Evolutionary conservation across 345 rosid genomes (phyloP), one percentile per base, ranked within the genome.

Genomic region (Clarkia xantiana): DNA sequence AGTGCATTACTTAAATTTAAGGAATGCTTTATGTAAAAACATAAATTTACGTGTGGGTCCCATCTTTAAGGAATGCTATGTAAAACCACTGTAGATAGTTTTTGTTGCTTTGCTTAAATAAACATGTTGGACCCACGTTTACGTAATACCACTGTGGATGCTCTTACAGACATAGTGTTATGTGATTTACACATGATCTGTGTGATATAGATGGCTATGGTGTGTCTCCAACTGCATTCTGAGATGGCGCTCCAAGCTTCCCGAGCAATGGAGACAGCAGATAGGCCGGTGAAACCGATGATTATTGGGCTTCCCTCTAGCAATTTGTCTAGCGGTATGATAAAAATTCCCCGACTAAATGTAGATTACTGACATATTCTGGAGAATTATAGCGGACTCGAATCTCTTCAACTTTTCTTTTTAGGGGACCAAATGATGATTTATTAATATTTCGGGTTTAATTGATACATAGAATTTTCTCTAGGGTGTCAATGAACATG

Each of bases 201-300:
- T n/a, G n/a, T n/a, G n/a, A n/a, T n/a, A n/a, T 54, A 90, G 97
- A 72, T 90, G 94, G 95, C 95, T 45, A 70, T 90, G 79, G 51
- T 86, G 25, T 86, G 97, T 66, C 94, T 90, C 62, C 94, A 74
- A 56, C 75, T 81, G 49, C 95, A 90, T 39, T 73, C 94, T 1
- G 88, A 86, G 75, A 77, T 90, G 90, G 97, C 91, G 49, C 84
- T 83, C 38, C 86, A 77, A 77, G 83, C 91, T 66, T 86, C 95
- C 18, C 80, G 97, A 61, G 84, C 86, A 11, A 46, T 90, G 34
- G 94, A 86, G 67, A 56, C 76, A 1, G 56, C 57, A n/a, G 73
- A 62, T 59, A 70, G 44, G 47, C 53, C 76, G 20, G 36, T 65
- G 29, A 61, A 62, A 53, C 39, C 68, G 12, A 78, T 66, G 72